These are phyloP conservation scores for Cercospora janseana DNA, from an alignment of 2,329 filamentous ascomycete genomes.

Conservation along the genomic window DNA sequence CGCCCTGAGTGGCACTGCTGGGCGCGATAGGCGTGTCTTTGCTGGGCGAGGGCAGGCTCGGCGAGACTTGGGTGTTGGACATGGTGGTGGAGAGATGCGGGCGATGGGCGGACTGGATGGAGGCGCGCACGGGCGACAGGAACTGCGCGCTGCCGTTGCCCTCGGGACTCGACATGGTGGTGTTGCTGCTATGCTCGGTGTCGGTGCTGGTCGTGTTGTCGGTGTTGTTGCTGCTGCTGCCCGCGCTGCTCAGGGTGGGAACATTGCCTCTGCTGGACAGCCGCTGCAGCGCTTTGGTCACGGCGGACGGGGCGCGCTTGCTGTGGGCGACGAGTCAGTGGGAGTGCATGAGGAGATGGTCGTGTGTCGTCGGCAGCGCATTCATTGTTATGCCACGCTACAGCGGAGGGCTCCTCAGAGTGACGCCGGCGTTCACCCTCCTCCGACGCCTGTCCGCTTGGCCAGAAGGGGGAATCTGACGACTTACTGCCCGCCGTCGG, in stretches of 20 bases:
- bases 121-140: slow-evolving; percentile 24
- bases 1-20: slow-evolving; percentile 37
- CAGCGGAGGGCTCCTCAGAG: too few species aligned
- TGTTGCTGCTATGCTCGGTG: too few species aligned
- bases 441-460: slow-evolving; percentile 6
- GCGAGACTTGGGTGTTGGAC: slow-evolving; percentile 29
- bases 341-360: too few species aligned
- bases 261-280: slow-evolving; percentile 50
- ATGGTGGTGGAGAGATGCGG: slow-evolving; percentile 40
- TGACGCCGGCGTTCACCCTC: too few species aligned
- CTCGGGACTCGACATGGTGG: slow-evolving; percentile 19
- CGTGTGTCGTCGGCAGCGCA: too few species aligned
- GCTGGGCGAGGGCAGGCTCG: slow-evolving; percentile 22
- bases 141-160: slow-evolving; percentile 24
- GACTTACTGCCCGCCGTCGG: slow-evolving; percentile 8
- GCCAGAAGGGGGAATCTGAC: slow-evolving; percentile 5
- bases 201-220: slow-evolving; percentile 11
- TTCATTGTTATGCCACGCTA: slow-evolving; percentile 4
- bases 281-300: slow-evolving; percentile 55
- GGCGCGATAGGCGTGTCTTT: slow-evolving; percentile 25
- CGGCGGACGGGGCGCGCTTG: slow-evolving; percentile 51
- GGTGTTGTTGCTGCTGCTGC: slow-evolving; percentile 2
- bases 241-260: slow-evolving; percentile 28
- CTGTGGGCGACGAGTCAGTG: slow-evolving; percentile 31
- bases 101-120: slow-evolving; percentile 30